Base-by-base conservation (phyloP, 2,329 filamentous ascomycete species). In the Penicillium sclerotiorum region DNA sequence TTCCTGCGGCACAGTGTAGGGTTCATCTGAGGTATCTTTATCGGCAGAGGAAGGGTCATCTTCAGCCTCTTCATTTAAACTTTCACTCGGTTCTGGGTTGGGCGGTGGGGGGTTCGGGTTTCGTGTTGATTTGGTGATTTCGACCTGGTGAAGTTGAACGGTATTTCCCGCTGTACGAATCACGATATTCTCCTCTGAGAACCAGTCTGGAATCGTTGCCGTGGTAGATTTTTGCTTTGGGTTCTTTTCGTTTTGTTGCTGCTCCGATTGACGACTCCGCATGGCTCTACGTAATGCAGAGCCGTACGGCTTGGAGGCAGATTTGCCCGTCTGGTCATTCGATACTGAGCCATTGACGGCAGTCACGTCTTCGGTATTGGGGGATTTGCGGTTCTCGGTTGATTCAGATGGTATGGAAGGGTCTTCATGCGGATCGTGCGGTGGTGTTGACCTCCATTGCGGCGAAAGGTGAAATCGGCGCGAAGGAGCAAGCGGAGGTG, bases 1-100 rank as follows among this genome's bases (percentile, higher is more conserved):
- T 22, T 67, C 65, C 37, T 73, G 65, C 17, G 67, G 67, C 38
- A 77, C 57, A n/a, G 65, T 60, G 57, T 76, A 76, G 38, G 63
- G 53, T 8, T 63, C 58, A 6, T 43, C 40, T n/a, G 4, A 18
- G 8, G 53, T 37, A 17, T 45, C 37, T n/a, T 51, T 57, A 25
- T 49, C 55, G 0, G 59, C 50, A 3, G 52, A 47, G 22, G 58
- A 50, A 2, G 64, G 60, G 11, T 64, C 61, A 15, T 59, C 55
- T 20, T 63, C 66, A 20, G 67, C 68, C 2, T 39, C 46, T 13
- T 42, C 45, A 54, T 54, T n/a, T 56, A 58, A 21, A 50, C 37
- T 3, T 13, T 46, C 17, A 50, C 49, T 21, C 43, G 45, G 23
- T 7, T 50, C 23, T 13, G 44, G 11, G 9, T 61, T 56, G 13